Base-by-base conservation (phyloP, 768 basidiomycete genomes). In the Gyrodon lividus region DNA sequence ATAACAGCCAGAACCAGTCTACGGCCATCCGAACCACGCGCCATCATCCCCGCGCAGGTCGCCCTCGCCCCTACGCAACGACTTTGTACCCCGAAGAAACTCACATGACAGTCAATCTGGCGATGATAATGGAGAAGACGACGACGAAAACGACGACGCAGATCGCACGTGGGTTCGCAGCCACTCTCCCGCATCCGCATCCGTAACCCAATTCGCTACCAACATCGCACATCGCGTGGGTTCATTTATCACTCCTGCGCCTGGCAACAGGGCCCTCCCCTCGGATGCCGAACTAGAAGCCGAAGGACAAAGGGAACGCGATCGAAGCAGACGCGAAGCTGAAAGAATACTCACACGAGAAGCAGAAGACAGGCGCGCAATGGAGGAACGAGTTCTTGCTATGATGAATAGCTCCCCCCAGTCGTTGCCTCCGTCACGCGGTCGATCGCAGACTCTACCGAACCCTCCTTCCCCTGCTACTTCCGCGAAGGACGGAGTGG, bases 231-330 rank as follows among this genome's bases (percentile, higher is more conserved):
- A 89, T 55, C 80, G 84, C 34, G 82, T 92, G n/a, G 82, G 82
- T 37, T 79, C 78, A 16, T 73, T 90, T 50, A 80, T 91, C 50
- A 79, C 75, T 37, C 77, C 76, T 40, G 77, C 80, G 3, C 69
- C 76, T 6, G 60, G 59, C 4, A 71, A 72, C 14, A 74, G 74
- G 38, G 70, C 74, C 6, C 70, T 79, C 19, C 87, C 80, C 2
- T 80, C 84, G 2, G 88, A 91, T 61, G 87, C 85, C 0, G 87
- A 93, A 63, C 69, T 93, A 8, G 90, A 92, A 68, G 88, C 87
- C 2, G 86, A 91, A 55, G 89, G 88, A 8, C 80, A 86, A 52
- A 73, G 82, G 23, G 89, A 92, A 64, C 80, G 90, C 39, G 90
- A 92, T 58, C 72, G 76, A 38, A 87, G 85, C 57, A 73, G 91